Evolutionary conservation across 352 stramenopile genomes (phyloP).

Genomic region (Phytophthora melonis): DNA sequence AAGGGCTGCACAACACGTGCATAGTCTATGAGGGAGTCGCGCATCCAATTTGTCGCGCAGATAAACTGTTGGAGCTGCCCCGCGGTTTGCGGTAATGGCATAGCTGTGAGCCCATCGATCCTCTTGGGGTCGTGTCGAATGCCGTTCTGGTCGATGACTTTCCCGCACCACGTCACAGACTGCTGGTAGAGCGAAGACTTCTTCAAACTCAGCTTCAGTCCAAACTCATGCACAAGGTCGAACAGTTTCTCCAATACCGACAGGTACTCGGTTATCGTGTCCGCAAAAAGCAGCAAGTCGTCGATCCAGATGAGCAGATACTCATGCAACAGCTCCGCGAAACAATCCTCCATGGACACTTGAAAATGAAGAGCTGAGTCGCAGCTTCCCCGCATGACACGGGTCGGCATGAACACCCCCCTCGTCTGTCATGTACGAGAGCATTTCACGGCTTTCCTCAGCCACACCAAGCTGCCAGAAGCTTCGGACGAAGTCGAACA

Average conservation of each 20-base stretch:
- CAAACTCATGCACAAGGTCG: not conserved
- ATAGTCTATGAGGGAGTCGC: constrained; percentile 4
- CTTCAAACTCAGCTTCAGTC: constrained; percentile 3
- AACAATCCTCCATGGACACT: constrained; percentile 8
- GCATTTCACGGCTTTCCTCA: constrained; percentile 19
- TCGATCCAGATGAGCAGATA: constrained; percentile 11
- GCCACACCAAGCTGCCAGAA: constrained; percentile 30
- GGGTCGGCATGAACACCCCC: not conserved
- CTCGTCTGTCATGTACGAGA: constrained; percentile 34
- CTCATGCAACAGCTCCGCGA: not conserved
- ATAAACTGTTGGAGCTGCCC: constrained; percentile 13
- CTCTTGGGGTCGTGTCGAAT: constrained; percentile 5
- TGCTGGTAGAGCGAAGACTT: constrained; percentile 8
- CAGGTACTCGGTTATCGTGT: not conserved
- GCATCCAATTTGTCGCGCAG: constrained; percentile 11
- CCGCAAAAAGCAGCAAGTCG: not conserved
- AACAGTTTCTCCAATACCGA: constrained; percentile 2
- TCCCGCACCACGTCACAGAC: constrained; percentile 9
- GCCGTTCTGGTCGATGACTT: constrained; percentile 7
- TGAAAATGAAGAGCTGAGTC: constrained; percentile 12
- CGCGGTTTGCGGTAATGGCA: not conserved
- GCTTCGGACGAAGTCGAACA: constrained; percentile 32
- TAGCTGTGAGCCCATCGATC: not conserved
- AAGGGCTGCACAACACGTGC: not conserved
- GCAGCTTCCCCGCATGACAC: constrained; percentile 11